Evolutionary conservation across 768 basidiomycete genomes (phyloP).

Genomic region (Cantharellus anzutake): DNA sequence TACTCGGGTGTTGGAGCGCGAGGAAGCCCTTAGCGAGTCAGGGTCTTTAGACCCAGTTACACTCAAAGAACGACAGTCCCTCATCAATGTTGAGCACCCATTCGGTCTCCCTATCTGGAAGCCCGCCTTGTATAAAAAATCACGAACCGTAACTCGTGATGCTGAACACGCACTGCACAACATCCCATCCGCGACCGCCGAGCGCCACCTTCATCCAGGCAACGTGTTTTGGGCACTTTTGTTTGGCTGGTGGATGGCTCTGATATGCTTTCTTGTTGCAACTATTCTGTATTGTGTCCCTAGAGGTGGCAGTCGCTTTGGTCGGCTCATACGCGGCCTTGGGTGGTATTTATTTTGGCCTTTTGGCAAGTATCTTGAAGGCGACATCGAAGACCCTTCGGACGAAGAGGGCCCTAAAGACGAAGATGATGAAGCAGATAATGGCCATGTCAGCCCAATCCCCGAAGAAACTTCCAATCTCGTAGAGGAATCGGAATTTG

Average conservation of each 20-base stretch:
- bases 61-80: conserved; percentile 76
- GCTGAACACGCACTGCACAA: conserved; percentile 90
- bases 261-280: conserved; percentile 49
- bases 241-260: conserved; percentile 88
- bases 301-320: conserved; percentile 65
- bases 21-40: background rate
- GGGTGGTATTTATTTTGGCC: conserved; percentile 98
- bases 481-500: conserved; percentile 15
- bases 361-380: conserved; percentile 96
- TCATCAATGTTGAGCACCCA: conserved; percentile 97
- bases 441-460: background rate
- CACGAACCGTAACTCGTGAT: conserved; percentile 85
- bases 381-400: conserved; percentile 26
- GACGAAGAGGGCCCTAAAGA: conserved; percentile 15
- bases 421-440: conserved; percentile 21
- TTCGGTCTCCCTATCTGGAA: conserved; percentile 99
- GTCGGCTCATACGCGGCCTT: conserved; percentile 72
- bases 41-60: background rate
- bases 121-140: conserved; percentile 95
- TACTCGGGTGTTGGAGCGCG: background rate
- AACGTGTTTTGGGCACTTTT: conserved; percentile 82
- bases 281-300: conserved; percentile 53
- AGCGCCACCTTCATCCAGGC: conserved; percentile 80
- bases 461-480: conserved; percentile 19
- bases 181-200: conserved; percentile 80